Evolutionary conservation across 139 green algal genomes (phyloP).

Genomic region (Chlorokybus atmophyticus): DNA sequence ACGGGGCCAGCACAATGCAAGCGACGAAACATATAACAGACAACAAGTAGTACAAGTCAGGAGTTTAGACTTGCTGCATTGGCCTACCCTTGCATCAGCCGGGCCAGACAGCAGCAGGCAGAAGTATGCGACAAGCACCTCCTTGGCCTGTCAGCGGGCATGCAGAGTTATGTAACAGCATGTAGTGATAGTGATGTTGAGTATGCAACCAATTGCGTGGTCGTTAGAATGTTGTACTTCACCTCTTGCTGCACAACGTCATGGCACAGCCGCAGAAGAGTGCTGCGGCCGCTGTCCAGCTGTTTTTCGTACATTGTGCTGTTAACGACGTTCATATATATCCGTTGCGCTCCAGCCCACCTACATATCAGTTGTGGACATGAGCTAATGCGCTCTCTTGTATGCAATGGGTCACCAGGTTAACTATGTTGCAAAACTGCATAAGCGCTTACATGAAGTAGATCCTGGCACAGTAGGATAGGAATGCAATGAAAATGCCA

Average conservation of each 20-base stretch:
- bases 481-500: slow-evolving; percentile 3
- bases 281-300: slow-evolving; percentile 22
- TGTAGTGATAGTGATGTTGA: background rate
- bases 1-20: background rate
- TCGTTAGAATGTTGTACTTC: background rate
- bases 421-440: too few species aligned
- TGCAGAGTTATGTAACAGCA: background rate
- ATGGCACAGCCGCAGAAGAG: slow-evolving; percentile 22
- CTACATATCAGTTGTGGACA: too few species aligned
- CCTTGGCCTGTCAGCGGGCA: slow-evolving; percentile 18
- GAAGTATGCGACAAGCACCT: slow-evolving; percentile 25
- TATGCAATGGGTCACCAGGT: too few species aligned
- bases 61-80: background rate
- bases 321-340: slow-evolving; percentile 20
- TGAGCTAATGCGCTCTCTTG: too few species aligned
- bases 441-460: slow-evolving; percentile 20
- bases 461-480: slow-evolving; percentile 3
- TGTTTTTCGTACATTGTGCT: slow-evolving; percentile 24
- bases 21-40: background rate
- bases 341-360: background rate
- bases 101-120: slow-evolving; percentile 24
- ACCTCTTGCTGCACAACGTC: slow-evolving; percentile 29
- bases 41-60: background rate
- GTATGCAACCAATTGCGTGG: background rate
- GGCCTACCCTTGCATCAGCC: background rate